Base-by-base conservation (phyloP, 2,329 filamentous ascomycete species). In the Fusarium concolor region DNA sequence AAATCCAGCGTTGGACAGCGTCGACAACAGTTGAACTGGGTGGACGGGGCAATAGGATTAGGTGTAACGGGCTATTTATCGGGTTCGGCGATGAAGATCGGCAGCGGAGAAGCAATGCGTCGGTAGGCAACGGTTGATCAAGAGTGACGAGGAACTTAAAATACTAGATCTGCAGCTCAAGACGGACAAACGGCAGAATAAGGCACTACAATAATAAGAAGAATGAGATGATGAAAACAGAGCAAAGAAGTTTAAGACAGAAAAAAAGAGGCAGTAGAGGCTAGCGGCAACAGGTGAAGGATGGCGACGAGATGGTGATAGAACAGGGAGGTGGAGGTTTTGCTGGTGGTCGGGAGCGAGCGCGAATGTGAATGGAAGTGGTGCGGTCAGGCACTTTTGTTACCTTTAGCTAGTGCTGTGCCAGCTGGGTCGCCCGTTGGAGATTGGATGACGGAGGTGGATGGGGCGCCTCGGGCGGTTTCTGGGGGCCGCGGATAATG, bases 331-430 rank as follows among this genome's bases (percentile, higher is more conserved):
- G 68, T 17, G 26, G 49, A 44, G 37, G 29, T 44, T 37, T 31
- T 52, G 41, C 18, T 52, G 37, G 57, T 70, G 65, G 56, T 57
- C 44, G 65, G 50, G 57, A 70, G 35, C 46, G 55, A 65, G 56
- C 43, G 54, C 49, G 53, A 69, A 50, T 61, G 49, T 26, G 37
- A 52, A 42, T 42, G 29, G 28, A 53, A 53, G 68, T 70, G 67
- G 71, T 69, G 67, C 71, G 67, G 71, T 73, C 65, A 71, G 71
- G 65, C 60, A 70, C 49, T 71, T 68, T 72, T 67, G 67, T 56
- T 56, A 35, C 56, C 38, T 49, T 61, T 31, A 26, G 26, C 15
- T 29, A 50, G 58, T 56, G 63, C 56, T 49, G 42, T 46, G 46
- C 44, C 46, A 52, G 44, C 44, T 33, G 35, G 24, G 47, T 55